phyloP scores from a whole-genome alignment of 805 yeast genomes.

The Alloascoidea hylecoeti region DNA sequence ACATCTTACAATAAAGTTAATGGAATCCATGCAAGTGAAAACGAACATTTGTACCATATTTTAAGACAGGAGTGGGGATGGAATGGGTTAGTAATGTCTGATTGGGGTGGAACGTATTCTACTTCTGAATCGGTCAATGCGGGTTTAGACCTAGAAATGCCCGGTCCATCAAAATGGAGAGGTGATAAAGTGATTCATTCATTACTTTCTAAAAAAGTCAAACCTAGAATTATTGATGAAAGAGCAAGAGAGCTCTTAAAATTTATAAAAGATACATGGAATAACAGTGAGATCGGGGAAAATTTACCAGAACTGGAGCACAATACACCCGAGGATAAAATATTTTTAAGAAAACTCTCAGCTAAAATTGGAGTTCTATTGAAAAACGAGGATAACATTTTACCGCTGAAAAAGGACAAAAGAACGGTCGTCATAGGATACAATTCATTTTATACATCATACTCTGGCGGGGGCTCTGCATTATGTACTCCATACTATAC shows the following conservation, averaged over 20 bases:
- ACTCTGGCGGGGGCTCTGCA: conserved; percentile 51
- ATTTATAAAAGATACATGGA: conserved; percentile 24
- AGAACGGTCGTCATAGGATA: conserved; percentile 38
- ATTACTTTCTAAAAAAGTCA: conserved; percentile 25
- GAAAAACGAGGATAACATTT: conserved; percentile 27
- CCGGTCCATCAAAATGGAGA: conserved; percentile 41
- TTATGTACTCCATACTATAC: conserved; percentile 28
- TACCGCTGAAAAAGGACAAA: conserved; percentile 27
- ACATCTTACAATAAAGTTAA: conserved; percentile 46
- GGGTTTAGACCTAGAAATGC: conserved; percentile 58
- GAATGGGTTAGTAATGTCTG: conserved; percentile 54
- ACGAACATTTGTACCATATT: conserved; percentile 37
- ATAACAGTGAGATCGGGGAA: conserved; percentile 22
- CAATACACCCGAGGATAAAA: conserved; percentile 28
- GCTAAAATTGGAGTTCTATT: conserved; percentile 33
- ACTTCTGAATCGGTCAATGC: conserved; percentile 42
- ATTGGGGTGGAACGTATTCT: conserved; percentile 51
- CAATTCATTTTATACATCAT: conserved; percentile 30
- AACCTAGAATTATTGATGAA: conserved; percentile 25
- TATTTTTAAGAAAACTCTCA: conserved; percentile 23
- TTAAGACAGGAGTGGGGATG: conserved; percentile 50
- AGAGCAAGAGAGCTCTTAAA: conserved; percentile 32
- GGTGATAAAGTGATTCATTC: conserved; percentile 25
- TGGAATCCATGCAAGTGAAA: conserved; percentile 44
- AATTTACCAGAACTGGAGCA: conserved; percentile 23